Evolutionary conservation across 176 grass and related monocot genomes (phyloP), one percentile per base, ranked within the genome.

Genomic region (Chrysopogon serrulatus): DNA sequence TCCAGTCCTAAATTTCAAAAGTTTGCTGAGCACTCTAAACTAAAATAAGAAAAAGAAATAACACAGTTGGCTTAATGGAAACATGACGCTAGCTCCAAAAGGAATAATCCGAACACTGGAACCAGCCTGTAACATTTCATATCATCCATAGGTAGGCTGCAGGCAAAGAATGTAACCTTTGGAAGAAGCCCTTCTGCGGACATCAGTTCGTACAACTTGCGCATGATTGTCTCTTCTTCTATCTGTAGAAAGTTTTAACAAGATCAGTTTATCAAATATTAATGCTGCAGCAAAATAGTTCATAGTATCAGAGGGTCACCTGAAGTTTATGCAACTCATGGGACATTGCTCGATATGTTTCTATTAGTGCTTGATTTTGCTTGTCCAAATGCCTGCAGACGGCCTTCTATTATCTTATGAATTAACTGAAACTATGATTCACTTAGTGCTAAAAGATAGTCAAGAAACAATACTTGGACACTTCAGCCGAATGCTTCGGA

Each of bases 181-280:
- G 82, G 90, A 85, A 98, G 71, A 78, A 98, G 83, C 18, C 93
- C 91, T 83, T 93, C 83, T 39, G 62, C 76, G 74, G 73, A 83
- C 85, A 98, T 95, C 36, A 88, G 27, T 53, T 90, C 83, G 43
- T 95, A 93, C 56, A 98, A 65, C 47, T 98, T 98, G 10, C 65
- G 82, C 91, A 98, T 98, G 56, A 94, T 82, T 83, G 89, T 93
- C 82, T 98, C 90, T 82, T 98, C 96, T 88, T 95, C 96, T 59
- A 95, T 85, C 93, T 95, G 87, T 33, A 81, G 12, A 86, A 37
- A 76, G 68, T 66, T n/a, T 63, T 60, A 59, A 26, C 14, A 84
- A 62, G 24, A 68, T 84, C 37, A 72, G 17, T 66, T 70, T 60
- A 74, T 76, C 44, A 44, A 87, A 81, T 10, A 54, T 78, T 67